Evolutionary conservation across 75 land plant genomes (phyloP).

Genomic region (Pinus taeda): DNA sequence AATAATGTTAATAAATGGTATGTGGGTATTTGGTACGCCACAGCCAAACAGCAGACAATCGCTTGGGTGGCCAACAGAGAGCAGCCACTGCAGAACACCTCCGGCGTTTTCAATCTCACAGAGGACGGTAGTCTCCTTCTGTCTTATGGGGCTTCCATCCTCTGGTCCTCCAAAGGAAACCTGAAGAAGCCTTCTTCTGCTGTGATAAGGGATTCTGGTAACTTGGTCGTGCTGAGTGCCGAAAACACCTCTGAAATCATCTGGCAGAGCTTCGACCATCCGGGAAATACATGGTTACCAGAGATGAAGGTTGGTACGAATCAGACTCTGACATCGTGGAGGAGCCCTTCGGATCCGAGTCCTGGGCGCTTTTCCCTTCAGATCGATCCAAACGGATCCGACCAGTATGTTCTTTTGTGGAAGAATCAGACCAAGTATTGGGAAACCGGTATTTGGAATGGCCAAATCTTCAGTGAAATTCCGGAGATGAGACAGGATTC

Average conservation of each 20-base stretch:
- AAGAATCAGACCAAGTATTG: constrained; percentile 12
- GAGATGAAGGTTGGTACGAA: constrained; percentile 43
- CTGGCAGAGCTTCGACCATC: constrained; percentile 73
- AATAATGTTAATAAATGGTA: neutral
- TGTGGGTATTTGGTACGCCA: constrained; percentile 3
- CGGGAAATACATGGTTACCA: constrained; percentile 49
- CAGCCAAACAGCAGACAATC: neutral
- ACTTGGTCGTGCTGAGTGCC: neutral
- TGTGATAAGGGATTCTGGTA: constrained; percentile 4
- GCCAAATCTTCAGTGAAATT: constrained; percentile 25
- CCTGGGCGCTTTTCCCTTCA: constrained; percentile 18
- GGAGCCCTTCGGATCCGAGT: constrained; percentile 22
- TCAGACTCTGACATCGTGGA: constrained; percentile 31
- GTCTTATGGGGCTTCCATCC: neutral
- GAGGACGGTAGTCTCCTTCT: constrained; percentile 20
- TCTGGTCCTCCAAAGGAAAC: constrained; percentile 25
- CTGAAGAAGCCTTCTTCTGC: neutral
- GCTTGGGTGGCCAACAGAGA: constrained; percentile 63
- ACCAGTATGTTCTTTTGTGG: constrained; percentile 15
- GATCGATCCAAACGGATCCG: constrained; percentile 6
- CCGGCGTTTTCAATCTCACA: constrained; percentile 8
- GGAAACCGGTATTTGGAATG: constrained; percentile 41
- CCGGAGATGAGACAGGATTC: constrained; percentile 16
- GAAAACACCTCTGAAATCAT: neutral
- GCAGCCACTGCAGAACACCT: constrained; percentile 11